Conservation (phyloP, 768 basidiomycete genomes). For the Trichaptum fuscoviolaceum region DNA sequence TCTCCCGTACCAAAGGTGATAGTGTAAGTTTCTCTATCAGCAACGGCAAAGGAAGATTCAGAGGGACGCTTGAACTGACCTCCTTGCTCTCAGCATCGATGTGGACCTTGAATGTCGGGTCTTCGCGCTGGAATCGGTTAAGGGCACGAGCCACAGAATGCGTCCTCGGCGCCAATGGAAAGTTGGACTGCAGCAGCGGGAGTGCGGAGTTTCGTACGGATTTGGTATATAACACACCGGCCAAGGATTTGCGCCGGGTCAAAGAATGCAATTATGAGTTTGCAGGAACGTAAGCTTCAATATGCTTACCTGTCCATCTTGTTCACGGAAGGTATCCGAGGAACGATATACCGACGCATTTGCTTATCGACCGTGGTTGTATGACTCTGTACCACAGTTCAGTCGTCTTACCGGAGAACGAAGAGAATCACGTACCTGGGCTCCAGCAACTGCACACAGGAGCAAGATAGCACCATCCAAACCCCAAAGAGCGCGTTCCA, state of each 20-base stretch:
- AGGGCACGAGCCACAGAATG: conserved; percentile 89
- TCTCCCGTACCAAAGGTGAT: conserved; percentile 99
- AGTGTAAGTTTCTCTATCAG: conserved; percentile 46
- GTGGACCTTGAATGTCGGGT: conserved; percentile 98
- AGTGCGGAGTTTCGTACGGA: conserved; percentile 86
- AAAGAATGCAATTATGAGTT: conserved; percentile 22
- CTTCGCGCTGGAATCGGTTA: conserved; percentile 97
- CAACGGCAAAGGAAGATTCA: conserved; percentile 1
- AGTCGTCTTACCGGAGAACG: neutral
- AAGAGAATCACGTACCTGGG: conserved; percentile 49
- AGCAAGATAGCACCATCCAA: conserved; percentile 96
- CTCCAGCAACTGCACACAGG: conserved; percentile 94
- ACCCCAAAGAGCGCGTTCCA: conserved; percentile 93
- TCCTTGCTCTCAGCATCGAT: conserved; percentile 93
- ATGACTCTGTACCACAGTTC: conserved; percentile 60
- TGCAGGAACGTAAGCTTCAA: neutral
- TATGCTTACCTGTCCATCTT: conserved; percentile 87
- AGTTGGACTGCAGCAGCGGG: conserved; percentile 93
- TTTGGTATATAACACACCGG: conserved; percentile 88
- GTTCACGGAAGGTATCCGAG: conserved; percentile 93
- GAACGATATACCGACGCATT: conserved; percentile 96
- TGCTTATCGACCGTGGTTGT: conserved; percentile 98
- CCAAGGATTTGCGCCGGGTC: conserved; percentile 97
- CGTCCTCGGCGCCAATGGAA: conserved; percentile 87
- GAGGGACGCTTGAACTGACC: conserved; percentile 35